Evolutionary conservation across 169 alveolate genomes (phyloP).

Genomic region (Plasmodium yoelii): DNA sequence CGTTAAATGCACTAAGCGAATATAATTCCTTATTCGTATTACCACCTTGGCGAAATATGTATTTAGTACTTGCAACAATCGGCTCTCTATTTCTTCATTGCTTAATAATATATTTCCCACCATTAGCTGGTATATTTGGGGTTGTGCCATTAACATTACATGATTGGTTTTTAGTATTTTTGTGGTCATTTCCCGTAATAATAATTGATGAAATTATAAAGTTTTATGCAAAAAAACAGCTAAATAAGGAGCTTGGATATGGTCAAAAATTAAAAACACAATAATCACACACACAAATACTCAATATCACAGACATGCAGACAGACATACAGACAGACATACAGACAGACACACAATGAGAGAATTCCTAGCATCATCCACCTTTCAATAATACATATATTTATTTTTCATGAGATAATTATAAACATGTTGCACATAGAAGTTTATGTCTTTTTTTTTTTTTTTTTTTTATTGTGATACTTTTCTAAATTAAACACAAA

Average conservation of each 20-base stretch:
- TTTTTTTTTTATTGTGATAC: too few relatives aligned
- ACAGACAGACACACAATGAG: too few relatives aligned
- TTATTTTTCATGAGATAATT: too few relatives aligned
- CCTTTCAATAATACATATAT: too few relatives aligned
- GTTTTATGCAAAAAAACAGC: conserved; percentile 88
- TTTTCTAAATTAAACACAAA: too few relatives aligned
- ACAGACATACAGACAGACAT: too few relatives aligned
- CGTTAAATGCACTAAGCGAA: conserved; percentile 98
- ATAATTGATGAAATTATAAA: conserved; percentile 97
- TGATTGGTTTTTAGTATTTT: conserved; percentile 96
- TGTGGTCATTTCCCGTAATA: conserved; percentile 97
- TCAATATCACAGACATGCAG: too few relatives aligned
- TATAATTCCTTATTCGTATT: conserved; percentile 94
- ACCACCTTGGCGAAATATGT: conserved; percentile 98
- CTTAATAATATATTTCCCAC: conserved; percentile 95
- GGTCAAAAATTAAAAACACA: neutral
- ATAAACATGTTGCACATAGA: too few relatives aligned
- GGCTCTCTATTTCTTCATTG: conserved; percentile 93
- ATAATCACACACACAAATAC: too few relatives aligned
- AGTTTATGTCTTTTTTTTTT: too few relatives aligned
- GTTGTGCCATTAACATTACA: conserved; percentile 92
- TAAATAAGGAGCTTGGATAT: conserved; percentile 22
- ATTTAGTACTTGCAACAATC: conserved; percentile 93
- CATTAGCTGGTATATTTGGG: conserved; percentile 92
- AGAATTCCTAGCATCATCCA: too few relatives aligned